phyloP scores from a whole-genome alignment of 2,329 filamentous ascomycete species.

The Apiospora hydei region DNA sequence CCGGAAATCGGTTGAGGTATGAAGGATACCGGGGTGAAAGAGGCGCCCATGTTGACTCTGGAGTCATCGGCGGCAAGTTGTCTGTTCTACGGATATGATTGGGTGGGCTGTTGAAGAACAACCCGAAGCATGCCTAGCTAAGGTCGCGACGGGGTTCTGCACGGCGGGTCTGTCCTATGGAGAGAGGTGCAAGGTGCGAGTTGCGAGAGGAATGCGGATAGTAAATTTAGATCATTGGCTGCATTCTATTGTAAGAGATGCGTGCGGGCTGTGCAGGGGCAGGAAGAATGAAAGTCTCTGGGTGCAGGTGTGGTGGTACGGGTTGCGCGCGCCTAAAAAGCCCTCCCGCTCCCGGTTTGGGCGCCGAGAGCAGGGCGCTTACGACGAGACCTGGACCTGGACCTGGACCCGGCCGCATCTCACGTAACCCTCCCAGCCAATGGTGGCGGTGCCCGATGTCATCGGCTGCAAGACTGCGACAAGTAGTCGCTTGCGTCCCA shows the following conservation, averaged over 20 bases:
- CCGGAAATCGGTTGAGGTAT: conserved; percentile 15
- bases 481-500: neutral
- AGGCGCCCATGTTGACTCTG: neutral
- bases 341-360: neutral
- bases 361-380: conserved; percentile 11
- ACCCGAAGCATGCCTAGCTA: neutral
- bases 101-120: conserved; percentile 11
- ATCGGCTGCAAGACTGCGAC: conserved; percentile 9
- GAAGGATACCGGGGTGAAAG: neutral
- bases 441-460: conserved; percentile 26
- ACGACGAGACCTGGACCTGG: neutral
- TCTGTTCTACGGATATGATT: neutral
- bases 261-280: conserved; percentile 10
- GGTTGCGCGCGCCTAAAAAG: conserved; percentile 29
- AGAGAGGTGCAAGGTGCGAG: neutral
- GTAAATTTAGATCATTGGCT: conserved; percentile 24
- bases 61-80: conserved; percentile 10
- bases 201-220: neutral
- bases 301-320: neutral
- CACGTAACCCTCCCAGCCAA: conserved; percentile 26
- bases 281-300: neutral
- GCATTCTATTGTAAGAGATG: conserved; percentile 11
- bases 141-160: neutral
- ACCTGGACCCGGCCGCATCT: conserved; percentile 12
- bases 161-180: conserved; percentile 1